Evolutionary conservation across 495 filamentous ascomycete genomes (phyloP).

Genomic region (Penicillium diatomitis): DNA sequence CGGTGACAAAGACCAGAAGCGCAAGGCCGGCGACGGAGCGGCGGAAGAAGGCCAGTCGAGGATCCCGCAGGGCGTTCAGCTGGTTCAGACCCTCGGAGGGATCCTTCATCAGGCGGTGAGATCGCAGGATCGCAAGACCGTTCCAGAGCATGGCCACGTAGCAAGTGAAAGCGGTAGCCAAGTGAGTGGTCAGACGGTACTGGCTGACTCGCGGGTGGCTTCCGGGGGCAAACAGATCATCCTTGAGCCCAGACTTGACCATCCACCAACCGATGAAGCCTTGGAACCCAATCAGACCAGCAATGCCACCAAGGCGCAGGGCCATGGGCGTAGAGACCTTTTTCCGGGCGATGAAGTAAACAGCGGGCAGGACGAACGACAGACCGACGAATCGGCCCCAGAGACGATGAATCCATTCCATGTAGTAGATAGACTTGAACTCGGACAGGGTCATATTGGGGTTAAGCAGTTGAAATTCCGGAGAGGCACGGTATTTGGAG

Average conservation of each 20-base stretch:
- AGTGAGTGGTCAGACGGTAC: constrained; percentile 82
- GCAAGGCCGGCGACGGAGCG: constrained; percentile 63
- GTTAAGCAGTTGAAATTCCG: constrained; percentile 86
- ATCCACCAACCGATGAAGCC: constrained; percentile 98
- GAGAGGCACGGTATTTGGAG: constrained; percentile 78
- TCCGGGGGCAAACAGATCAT: constrained; percentile 87
- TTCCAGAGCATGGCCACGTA: constrained; percentile 93
- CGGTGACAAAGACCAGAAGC: constrained; percentile 74
- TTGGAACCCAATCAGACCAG: constrained; percentile 85
- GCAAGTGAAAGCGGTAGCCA: constrained; percentile 81
- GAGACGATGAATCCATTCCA: constrained; percentile 96
- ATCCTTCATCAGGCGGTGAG: constrained; percentile 56
- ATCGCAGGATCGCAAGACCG: constrained; percentile 74
- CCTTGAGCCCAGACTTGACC: constrained; percentile 91
- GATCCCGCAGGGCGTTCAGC: constrained; percentile 51
- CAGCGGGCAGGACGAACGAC: constrained; percentile 75
- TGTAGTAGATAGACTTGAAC: constrained; percentile 98
- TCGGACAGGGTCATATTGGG: constrained; percentile 82
- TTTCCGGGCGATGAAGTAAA: constrained; percentile 79
- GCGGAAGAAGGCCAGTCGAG: constrained; percentile 62
- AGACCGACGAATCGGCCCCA: constrained; percentile 93
- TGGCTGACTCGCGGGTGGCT: constrained; percentile 87
- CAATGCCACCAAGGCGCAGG: constrained; percentile 67
- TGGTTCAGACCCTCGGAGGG: constrained; percentile 45
- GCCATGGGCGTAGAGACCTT: constrained; percentile 74